Conservation (phyloP, 257 asterid genomes). For the Fraxinus excelsior region DNA sequence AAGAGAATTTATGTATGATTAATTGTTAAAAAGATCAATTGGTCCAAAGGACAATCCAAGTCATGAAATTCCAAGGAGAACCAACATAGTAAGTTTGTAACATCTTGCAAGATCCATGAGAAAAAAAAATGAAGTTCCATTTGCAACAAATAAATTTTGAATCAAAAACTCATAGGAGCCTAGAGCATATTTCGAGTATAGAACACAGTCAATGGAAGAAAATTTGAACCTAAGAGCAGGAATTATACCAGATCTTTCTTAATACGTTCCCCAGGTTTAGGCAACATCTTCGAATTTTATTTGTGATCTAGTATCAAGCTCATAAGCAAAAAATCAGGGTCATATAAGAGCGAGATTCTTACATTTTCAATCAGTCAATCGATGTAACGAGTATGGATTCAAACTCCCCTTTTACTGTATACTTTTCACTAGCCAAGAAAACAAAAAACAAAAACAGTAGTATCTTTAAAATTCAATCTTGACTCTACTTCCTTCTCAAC, state of each 20-base stretch:
- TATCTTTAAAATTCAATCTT: background rate
- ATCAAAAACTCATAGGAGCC: constrained; percentile 10
- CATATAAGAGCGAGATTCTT: background rate
- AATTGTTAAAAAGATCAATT: constrained; percentile 8
- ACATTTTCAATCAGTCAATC: background rate
- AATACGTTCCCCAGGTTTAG: background rate
- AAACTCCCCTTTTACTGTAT: background rate
- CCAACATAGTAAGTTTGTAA: constrained; percentile 23
- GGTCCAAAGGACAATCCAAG: constrained; percentile 30
- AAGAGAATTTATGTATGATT: constrained; percentile 7
- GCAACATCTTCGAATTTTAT: background rate
- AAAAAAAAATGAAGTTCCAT: background rate
- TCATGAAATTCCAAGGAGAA: constrained; percentile 33
- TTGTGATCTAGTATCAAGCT: background rate
- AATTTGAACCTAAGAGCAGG: constrained; percentile 10
- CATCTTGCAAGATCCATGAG: constrained; percentile 7
- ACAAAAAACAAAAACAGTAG: background rate
- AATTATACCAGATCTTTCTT: constrained; percentile 17
- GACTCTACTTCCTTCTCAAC: background rate
- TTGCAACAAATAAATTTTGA: background rate
- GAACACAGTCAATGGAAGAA: background rate
- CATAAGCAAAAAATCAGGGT: background rate
- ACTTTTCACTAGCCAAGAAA: background rate
- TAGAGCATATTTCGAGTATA: background rate
- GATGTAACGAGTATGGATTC: background rate